Percentiles rank a stretch among this genome's conserved stretches.
Conservation (phyloP, 179 eudicot genomes). For the Amaranthus tricolor region DNA sequence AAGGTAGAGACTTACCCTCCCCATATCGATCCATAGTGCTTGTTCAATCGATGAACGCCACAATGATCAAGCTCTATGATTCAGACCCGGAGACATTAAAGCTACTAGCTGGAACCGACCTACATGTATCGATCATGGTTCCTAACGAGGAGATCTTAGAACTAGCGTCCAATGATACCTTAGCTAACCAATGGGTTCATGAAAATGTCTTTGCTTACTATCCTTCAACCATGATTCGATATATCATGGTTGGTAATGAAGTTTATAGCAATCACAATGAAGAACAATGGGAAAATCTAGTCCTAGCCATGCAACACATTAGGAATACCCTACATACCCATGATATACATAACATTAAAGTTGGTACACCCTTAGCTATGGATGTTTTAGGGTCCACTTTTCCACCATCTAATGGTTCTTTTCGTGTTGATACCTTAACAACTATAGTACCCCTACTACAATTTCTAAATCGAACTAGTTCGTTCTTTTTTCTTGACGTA, state of each 20-base stretch:
- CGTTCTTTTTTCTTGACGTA: slow-evolving; percentile 58
- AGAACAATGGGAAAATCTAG: slow-evolving; percentile 44
- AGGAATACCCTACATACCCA: slow-evolving; percentile 30
- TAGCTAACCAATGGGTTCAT: slow-evolving; percentile 58
- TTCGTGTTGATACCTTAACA: slow-evolving; percentile 36
- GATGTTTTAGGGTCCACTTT: slow-evolving; percentile 44
- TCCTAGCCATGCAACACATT: slow-evolving; percentile 58
- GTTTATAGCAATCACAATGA: slow-evolving; percentile 40
- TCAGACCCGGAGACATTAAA: slow-evolving; percentile 58
- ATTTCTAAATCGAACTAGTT: slow-evolving; percentile 45
- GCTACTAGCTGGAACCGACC: slow-evolving; percentile 42
- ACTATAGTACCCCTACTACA: slow-evolving; percentile 43
- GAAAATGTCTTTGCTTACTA: slow-evolving; percentile 59
- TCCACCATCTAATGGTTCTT: slow-evolving; percentile 73
- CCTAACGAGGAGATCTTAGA: slow-evolving; percentile 45
- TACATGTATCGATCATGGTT: slow-evolving; percentile 61
- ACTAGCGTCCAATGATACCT: slow-evolving; percentile 45
- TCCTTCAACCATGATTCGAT: slow-evolving; percentile 62
- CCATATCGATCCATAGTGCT: slow-evolving; percentile 50
- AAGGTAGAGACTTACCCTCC: slow-evolving; percentile 59
- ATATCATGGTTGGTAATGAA: slow-evolving; percentile 70
- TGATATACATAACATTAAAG: slow-evolving; percentile 52
- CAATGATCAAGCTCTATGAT: slow-evolving; percentile 62
- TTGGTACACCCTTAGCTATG: slow-evolving; percentile 79
- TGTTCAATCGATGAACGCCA: slow-evolving; percentile 44